Evolutionary conservation across 176 grass and related monocot species (phyloP).

Genomic region (Pharus latifolius): DNA sequence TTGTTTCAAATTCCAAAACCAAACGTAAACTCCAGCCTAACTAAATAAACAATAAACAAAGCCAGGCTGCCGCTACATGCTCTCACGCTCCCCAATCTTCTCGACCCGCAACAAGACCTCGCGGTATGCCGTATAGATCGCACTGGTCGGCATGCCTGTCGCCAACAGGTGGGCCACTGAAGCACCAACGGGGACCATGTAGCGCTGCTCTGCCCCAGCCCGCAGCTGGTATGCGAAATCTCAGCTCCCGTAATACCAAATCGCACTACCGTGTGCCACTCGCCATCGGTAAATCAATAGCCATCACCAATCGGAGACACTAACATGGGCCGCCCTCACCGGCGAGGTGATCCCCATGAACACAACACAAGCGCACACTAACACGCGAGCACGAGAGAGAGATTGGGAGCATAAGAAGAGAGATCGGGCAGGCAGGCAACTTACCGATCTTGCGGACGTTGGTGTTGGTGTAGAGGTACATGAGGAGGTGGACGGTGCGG

Average conservation of each 20-base stretch:
- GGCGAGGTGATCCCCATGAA: too few relatives aligned
- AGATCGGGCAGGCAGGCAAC: background rate
- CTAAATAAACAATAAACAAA: too few relatives aligned
- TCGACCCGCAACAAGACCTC: background rate
- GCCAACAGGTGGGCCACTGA: too few relatives aligned
- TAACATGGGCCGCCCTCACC: background rate
- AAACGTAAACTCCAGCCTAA: background rate
- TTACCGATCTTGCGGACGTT: slow-evolving; percentile 81
- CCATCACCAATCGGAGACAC: background rate
- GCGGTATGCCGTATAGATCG: background rate
- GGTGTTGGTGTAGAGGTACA: slow-evolving; percentile 90
- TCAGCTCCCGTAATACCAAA: too few relatives aligned
- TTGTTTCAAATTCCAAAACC: background rate
- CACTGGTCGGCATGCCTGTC: too few relatives aligned
- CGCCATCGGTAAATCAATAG: background rate
- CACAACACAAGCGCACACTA: too few relatives aligned
- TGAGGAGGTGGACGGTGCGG: slow-evolving; percentile 88
- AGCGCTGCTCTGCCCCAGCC: too few relatives aligned
- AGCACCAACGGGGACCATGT: too few relatives aligned
- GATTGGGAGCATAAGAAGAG: background rate
- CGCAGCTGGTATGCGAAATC: too few relatives aligned
- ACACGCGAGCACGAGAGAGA: slow-evolving; percentile 7
- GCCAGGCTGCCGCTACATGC: background rate
- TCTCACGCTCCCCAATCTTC: background rate
- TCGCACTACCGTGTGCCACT: background rate